Evolutionary conservation across 1,284 basidiomycete genomes (phyloP).

Genomic region (Melampsora medusae): DNA sequence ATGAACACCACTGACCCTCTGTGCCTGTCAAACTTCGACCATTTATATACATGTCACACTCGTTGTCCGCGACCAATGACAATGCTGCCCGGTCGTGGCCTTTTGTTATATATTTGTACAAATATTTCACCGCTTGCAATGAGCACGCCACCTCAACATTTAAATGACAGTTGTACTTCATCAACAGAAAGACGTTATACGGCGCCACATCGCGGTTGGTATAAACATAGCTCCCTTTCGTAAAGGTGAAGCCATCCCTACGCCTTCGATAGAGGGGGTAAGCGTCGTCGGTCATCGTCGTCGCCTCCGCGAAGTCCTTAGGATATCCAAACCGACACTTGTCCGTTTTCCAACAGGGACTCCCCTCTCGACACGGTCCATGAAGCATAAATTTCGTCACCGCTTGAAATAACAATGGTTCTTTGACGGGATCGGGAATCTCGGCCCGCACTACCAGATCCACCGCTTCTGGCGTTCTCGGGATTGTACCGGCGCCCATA

Average conservation of each 20-base stretch:
- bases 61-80: neutral
- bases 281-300: conserved; percentile 55
- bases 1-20: neutral
- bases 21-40: neutral
- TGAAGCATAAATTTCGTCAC: conserved; percentile 57
- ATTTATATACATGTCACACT: neutral
- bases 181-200: conserved; percentile 53
- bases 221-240: conserved; percentile 45
- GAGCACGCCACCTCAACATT: neutral
- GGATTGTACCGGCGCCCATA: too few species aligned
- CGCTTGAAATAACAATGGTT: neutral
- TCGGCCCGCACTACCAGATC: neutral
- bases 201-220: conserved; percentile 58
- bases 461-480: too few species aligned
- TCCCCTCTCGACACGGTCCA: conserved; percentile 57
- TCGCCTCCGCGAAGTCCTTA: conserved; percentile 55
- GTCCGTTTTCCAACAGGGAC: conserved; percentile 57
- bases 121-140: conserved; percentile 18
- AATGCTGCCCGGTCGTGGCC: neutral
- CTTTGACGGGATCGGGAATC: neutral
- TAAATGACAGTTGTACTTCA: conserved; percentile 52
- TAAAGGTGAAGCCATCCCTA: neutral
- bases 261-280: conserved; percentile 53
- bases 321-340: conserved; percentile 58
- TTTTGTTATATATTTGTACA: conserved; percentile 25